Evolutionary conservation across 1,139 yeast genomes (phyloP), one percentile per base, ranked within the genome.

Genomic region (Pneumocystis carinii): DNA sequence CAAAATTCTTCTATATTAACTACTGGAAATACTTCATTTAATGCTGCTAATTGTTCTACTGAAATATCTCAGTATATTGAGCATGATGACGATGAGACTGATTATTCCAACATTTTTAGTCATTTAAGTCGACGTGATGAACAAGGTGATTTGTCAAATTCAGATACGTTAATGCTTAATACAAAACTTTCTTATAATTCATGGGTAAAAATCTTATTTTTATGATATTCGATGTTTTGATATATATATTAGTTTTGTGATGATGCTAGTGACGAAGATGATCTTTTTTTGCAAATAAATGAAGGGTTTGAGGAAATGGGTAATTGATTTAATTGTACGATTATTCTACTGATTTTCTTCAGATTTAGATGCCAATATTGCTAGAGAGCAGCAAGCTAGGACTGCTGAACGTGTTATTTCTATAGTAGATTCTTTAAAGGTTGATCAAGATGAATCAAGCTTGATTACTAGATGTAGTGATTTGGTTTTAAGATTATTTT

Each of bases 221-320:
- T 19, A 42, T 35, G 6, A 15, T 57, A n/a, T 29, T 19, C 3
- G 14, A 19, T 12, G 17, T 42, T 19, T 38, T 29, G 7, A 61
- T 37, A 39, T 37, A 24, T 39, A 10, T 24, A 24, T 39, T 39
- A 57, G 59, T 29, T 57, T 19, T 17, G 59, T 29, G 66, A 62
- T 38, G 66, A 65, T 27, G 62, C 42, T 37, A 58, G 56, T 14
- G 67, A 66, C 24, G 72, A 70, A 4, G 70, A 68, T 24, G 74
- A 72, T 55, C 72, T 73, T 3, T 73, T 72, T 66, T 67, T 69
- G 2, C 68, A 63, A 2, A 62, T 70, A 14, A 72, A 70, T 10
- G 67, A 66, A 1, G 66, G 66, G 29, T 68, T 67, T 29, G 66
- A 65, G 14, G 61, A 67, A 35, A 65, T 65, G 29, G 69, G 55